These are phyloP conservation scores for Mucor ambiguus DNA, from an alignment of 371 early-diverging fungal species.

Conservation along the genomic window DNA sequence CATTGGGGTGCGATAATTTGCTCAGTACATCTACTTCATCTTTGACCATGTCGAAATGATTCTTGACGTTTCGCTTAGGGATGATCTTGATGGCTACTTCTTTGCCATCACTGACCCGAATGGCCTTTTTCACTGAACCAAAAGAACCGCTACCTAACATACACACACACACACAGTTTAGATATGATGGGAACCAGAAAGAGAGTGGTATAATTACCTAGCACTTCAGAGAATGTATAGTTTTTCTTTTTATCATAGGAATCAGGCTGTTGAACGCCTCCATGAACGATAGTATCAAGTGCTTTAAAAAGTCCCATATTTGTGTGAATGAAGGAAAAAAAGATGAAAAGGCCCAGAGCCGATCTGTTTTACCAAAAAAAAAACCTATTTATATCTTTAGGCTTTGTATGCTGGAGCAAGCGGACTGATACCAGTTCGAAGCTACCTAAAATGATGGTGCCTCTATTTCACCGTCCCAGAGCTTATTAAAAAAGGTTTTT, in stretches of 20 bases:
- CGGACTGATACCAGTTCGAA: too few species aligned
- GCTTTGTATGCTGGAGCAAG: too few species aligned
- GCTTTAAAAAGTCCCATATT: slow-evolving; percentile 35
- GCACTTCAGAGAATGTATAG: slow-evolving; percentile 61
- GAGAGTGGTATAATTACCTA: slow-evolving; percentile 48
- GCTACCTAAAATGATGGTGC: too few species aligned
- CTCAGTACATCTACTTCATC: slow-evolving; percentile 74
- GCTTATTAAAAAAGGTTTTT: too few species aligned
- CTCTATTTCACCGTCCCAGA: too few species aligned
- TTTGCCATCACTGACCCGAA: slow-evolving; percentile 53
- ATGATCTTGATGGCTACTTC: slow-evolving; percentile 84
- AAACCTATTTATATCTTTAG: background rate
- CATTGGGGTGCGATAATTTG: slow-evolving; percentile 76
- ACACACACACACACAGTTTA: background rate
- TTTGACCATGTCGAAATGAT: slow-evolving; percentile 74
- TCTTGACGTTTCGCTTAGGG: slow-evolving; percentile 66
- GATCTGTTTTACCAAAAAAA: background rate
- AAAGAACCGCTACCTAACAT: slow-evolving; percentile 68
- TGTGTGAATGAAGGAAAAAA: slow-evolving; percentile 1
- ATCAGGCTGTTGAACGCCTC: slow-evolving; percentile 59
- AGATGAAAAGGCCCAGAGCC: slow-evolving; percentile 1
- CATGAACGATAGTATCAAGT: slow-evolving; percentile 48
- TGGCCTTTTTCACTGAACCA: slow-evolving; percentile 74
- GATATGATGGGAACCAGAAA: background rate
- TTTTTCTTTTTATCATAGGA: slow-evolving; percentile 72